A percentile compares a stretch with the other conserved stretches of the same genome.
Conservation (phyloP, 768 basidiomycete species). For the Termitomyces sp. region DNA sequence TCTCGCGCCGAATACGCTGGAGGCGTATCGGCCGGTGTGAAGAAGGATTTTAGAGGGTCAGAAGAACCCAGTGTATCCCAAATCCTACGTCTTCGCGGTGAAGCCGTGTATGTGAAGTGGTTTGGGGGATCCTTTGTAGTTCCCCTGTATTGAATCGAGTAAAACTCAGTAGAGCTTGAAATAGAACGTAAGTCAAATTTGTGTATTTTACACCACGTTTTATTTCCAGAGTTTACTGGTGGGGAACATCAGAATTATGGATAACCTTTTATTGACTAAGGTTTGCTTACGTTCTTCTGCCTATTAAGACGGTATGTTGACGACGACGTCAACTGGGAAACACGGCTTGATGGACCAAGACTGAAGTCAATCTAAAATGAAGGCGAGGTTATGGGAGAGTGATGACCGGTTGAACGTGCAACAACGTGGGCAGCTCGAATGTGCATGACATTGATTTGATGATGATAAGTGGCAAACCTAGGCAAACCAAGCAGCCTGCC, state of each 20-base stretch:
- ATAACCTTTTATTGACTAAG: too few species aligned
- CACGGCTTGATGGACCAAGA: not conserved
- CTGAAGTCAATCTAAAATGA: not conserved
- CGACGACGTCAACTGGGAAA: not conserved
- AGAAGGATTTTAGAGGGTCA: conserved; percentile 15
- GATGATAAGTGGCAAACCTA: not conserved
- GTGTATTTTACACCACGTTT: not conserved
- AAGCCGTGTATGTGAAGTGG: not conserved
- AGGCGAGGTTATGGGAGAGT: not conserved
- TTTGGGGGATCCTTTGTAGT: too few species aligned
- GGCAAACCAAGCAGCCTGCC: not conserved
- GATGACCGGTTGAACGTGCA: not conserved
- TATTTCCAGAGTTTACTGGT: not conserved
- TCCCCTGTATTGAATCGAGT: not conserved
- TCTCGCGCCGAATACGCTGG: conserved; percentile 18
- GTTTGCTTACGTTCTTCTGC: conserved; percentile 2
- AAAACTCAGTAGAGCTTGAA: not conserved
- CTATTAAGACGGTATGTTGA: not conserved
- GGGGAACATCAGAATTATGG: not conserved
- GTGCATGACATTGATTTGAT: too few species aligned
- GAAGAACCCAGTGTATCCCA: conserved; percentile 12
- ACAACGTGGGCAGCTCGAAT: not conserved
- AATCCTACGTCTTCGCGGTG: conserved; percentile 3
- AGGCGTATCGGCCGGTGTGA: conserved; percentile 19
- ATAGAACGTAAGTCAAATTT: not conserved